A percentile compares a stretch with the other conserved stretches of the same genome.
Conservation (phyloP, 495 filamentous ascomycete species). For the Daldinia vernicosa region DNA sequence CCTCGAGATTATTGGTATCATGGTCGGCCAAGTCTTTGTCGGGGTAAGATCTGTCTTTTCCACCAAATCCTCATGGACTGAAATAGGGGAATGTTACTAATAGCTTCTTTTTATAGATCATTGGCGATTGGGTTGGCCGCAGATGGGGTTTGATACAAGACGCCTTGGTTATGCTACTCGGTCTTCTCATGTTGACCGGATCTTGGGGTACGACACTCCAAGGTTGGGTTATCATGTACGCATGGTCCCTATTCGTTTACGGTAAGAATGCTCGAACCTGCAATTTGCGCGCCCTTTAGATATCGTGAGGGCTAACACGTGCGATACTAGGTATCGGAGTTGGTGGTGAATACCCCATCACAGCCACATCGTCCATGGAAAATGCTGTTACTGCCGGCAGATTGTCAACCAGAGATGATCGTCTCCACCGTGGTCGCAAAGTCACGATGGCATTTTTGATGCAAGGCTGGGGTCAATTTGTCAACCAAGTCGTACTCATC, state of each 20-base stretch:
- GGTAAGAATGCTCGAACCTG: constrained; percentile 50
- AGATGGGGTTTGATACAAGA: constrained; percentile 94
- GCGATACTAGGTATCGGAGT: constrained; percentile 71
- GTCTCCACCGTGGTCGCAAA: constrained; percentile 90
- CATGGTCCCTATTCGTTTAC: constrained; percentile 90
- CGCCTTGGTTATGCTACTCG: constrained; percentile 89
- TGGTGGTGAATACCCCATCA: constrained; percentile 95
- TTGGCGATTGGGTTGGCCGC: constrained; percentile 75
- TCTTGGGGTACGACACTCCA: constrained; percentile 84
- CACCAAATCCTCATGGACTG: constrained; percentile 46
- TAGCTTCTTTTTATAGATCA: constrained; percentile 43
- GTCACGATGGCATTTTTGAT: constrained; percentile 94
- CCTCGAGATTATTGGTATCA: constrained; percentile 88
- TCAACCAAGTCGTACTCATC: constrained; percentile 88
- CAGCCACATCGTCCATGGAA: constrained; percentile 94
- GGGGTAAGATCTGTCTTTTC: constrained; percentile 60
- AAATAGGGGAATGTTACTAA: constrained; percentile 17
- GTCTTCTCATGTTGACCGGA: constrained; percentile 84
- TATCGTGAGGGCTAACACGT: constrained; percentile 14
- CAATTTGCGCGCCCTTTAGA: background rate
- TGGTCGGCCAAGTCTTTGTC: constrained; percentile 82
- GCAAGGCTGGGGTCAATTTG: constrained; percentile 95
- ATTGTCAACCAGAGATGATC: constrained; percentile 86
- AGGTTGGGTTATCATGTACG: constrained; percentile 93
- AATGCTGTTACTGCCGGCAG: constrained; percentile 84